phyloP scores from a whole-genome alignment of 495 filamentous ascomycete species.

The Neurospora sp. region DNA sequence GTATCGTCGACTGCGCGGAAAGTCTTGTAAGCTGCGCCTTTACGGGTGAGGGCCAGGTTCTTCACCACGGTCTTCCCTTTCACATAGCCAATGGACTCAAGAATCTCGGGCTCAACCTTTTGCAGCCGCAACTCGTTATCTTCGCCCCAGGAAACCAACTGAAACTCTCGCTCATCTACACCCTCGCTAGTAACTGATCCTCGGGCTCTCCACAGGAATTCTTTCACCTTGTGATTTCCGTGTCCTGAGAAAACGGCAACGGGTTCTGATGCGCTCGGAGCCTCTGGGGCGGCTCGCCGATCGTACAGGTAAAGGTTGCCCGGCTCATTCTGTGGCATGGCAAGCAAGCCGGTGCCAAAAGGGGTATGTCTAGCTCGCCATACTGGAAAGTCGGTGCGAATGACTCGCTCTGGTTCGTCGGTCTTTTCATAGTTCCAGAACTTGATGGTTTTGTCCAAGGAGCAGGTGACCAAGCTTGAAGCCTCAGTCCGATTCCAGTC shows the following conservation, averaged over 20 bases:
- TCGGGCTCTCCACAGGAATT: conserved; percentile 84
- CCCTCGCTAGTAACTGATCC: conserved; percentile 57
- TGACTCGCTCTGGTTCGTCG: conserved; percentile 61
- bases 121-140: conserved; percentile 78
- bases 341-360: conserved; percentile 76
- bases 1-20: conserved; percentile 58
- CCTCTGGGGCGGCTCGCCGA: conserved; percentile 36
- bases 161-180: conserved; percentile 85
- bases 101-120: conserved; percentile 51
- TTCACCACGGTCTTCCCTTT: conserved; percentile 56
- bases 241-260: conserved; percentile 73
- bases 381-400: conserved; percentile 75
- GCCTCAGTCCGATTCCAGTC: conserved; percentile 81
- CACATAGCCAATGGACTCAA: conserved; percentile 66
- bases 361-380: conserved; percentile 93
- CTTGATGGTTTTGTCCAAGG: conserved; percentile 84
- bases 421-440: conserved; percentile 76
- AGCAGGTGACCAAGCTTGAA: conserved; percentile 72
- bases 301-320: conserved; percentile 82
- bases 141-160: conserved; percentile 86
- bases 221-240: conserved; percentile 72
- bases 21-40: conserved; percentile 76
- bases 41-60: conserved; percentile 65
- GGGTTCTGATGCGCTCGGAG: conserved; percentile 38
- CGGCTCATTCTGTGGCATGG: conserved; percentile 85